Evolutionary conservation across 1,139 yeast genomes (phyloP).

Genomic region (Kodamaea derodonti): DNA sequence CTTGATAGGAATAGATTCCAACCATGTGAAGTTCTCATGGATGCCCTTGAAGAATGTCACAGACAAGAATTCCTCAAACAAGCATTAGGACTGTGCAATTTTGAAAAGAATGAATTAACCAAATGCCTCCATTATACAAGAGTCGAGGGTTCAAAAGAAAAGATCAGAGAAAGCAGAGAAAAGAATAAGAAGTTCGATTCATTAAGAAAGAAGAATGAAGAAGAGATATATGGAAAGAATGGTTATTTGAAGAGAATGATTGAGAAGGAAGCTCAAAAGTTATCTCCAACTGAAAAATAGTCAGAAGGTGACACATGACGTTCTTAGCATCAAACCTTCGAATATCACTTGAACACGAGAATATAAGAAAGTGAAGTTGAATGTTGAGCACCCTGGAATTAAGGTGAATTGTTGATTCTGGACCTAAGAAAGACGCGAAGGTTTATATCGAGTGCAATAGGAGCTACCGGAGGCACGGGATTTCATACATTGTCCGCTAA

Average conservation of each 20-base stretch:
- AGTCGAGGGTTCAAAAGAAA: conserved; percentile 59
- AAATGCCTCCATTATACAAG: conserved; percentile 80
- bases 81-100: conserved; percentile 84
- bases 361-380: no score
- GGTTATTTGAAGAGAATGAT: conserved; percentile 65
- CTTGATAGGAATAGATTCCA: conserved; percentile 43
- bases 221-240: conserved; percentile 79
- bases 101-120: conserved; percentile 73
- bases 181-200: conserved; percentile 52
- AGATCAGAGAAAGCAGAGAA: conserved; percentile 55
- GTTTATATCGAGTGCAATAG: no score
- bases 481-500: no score
- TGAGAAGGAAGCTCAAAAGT: conserved; percentile 32
- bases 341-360: no score
- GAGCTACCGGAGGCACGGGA: no score
- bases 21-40: conserved; percentile 75
- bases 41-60: conserved; percentile 89
- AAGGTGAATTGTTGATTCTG: no score
- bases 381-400: no score
- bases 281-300: no score
- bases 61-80: conserved; percentile 64
- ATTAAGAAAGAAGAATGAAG: conserved; percentile 60
- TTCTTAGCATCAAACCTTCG: no score
- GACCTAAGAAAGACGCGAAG: no score
- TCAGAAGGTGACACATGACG: no score